These are phyloP conservation scores for Magnusiomyces magnusii DNA, from an alignment of 1,139 yeast genomes.

Conservation along the genomic window DNA sequence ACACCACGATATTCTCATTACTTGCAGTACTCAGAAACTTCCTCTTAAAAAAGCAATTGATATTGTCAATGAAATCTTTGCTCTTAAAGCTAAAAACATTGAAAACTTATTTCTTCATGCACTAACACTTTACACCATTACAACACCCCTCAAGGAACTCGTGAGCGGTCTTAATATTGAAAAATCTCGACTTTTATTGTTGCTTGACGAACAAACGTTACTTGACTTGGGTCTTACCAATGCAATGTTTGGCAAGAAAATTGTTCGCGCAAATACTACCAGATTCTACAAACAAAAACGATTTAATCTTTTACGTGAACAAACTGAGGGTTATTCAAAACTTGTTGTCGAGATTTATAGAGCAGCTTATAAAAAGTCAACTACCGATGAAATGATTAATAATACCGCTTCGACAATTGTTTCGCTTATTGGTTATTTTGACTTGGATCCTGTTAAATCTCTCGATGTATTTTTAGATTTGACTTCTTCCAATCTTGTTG, in stretches of 20 bases:
- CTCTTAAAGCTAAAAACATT: constrained; percentile 6
- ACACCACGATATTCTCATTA: constrained; percentile 22
- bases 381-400: constrained; percentile 40
- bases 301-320: constrained; percentile 70
- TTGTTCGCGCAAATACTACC: constrained; percentile 41
- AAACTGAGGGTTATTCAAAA: constrained; percentile 73
- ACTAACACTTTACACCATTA: constrained; percentile 18
- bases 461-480: constrained; percentile 56
- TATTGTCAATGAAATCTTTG: constrained; percentile 9
- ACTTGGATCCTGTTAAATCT: constrained; percentile 66
- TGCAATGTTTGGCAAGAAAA: constrained; percentile 35
- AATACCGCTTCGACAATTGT: constrained; percentile 47
- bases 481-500: constrained; percentile 40
- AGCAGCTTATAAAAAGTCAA: constrained; percentile 37
- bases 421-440: constrained; percentile 65
- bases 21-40: constrained; percentile 15
- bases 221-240: constrained; percentile 23
- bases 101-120: constrained; percentile 21
- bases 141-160: constrained; percentile 18
- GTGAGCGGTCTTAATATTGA: constrained; percentile 21
- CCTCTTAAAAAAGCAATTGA: constrained; percentile 13
- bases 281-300: constrained; percentile 58
- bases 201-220: constrained; percentile 24
- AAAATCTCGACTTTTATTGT: constrained; percentile 19
- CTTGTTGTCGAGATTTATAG: constrained; percentile 45